Evolutionary conservation across 2,329 filamentous ascomycete genomes (phyloP).

Genomic region (Neofusicoccum laricinum): DNA sequence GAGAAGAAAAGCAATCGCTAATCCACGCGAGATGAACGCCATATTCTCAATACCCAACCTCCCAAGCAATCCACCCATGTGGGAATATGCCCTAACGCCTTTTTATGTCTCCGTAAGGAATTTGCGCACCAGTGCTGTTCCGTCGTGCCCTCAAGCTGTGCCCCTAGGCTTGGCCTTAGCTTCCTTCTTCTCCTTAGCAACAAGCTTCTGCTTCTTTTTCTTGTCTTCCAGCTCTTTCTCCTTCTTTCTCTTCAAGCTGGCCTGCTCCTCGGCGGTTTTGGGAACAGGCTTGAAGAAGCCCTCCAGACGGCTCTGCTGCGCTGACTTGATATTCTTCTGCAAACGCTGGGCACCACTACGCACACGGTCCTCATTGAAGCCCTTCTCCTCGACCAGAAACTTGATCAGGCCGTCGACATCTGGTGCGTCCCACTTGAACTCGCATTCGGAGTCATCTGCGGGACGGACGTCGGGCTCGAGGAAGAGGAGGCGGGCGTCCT

Average conservation of each 20-base stretch:
- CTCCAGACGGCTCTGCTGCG: constrained; percentile 86
- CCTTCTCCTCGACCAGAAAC: constrained; percentile 90
- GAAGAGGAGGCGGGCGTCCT: constrained; percentile 88
- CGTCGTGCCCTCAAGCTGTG: constrained; percentile 38
- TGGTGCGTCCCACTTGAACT: constrained; percentile 97
- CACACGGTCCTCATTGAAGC: constrained; percentile 93
- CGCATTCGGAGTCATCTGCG: constrained; percentile 81
- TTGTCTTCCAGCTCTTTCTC: constrained; percentile 89
- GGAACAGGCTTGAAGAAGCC: constrained; percentile 95
- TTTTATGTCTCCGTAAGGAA: not conserved
- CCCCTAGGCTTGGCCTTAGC: constrained; percentile 82
- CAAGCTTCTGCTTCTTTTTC: constrained; percentile 93
- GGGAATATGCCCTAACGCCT: not conserved
- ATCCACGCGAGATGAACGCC: not conserved
- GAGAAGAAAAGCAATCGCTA: not conserved
- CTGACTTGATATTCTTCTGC: constrained; percentile 85
- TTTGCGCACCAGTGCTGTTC: not conserved
- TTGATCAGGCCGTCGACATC: constrained; percentile 86
- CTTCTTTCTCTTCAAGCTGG: constrained; percentile 83
- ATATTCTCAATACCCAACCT: not conserved
- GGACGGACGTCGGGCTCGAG: constrained; percentile 82
- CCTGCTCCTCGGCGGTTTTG: constrained; percentile 83
- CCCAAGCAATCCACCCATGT: not conserved
- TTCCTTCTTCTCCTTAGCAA: constrained; percentile 93
- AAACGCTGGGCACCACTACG: constrained; percentile 73